Base-by-base conservation (phyloP, 2,329 filamentous ascomycete species). In the Talaromyces sp. region DNA sequence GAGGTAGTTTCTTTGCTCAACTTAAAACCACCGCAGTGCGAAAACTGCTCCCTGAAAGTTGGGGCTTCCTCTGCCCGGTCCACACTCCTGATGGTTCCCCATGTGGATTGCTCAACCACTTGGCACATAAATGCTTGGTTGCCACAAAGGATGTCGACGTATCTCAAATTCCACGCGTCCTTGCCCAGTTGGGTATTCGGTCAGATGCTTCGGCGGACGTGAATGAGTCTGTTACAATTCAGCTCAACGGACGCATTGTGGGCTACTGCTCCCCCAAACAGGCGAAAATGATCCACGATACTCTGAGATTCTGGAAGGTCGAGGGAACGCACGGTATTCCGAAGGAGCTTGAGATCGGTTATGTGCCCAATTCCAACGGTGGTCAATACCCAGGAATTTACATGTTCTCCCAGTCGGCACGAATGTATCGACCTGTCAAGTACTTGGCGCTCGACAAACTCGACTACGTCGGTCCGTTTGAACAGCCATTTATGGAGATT, bases 401-500 rank as follows among this genome's bases (percentile, higher is more conserved):
- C 81, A 90, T 99, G 84, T 90, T 92, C 66, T 94, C 92, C 1
- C 85, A 90, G 57, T 83, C 91, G 3, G 86, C 94, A 12, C 83
- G 90, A 71, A 95, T 99, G 91, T 85, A 93, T 61, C 84, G 94
- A 62, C 92, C 93, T 1, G 91, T 95, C 68, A 96, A 93, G 75
- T 96, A 97, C 71, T 82, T 99, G 29, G 88, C 92, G 3, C 81
- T 96, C 3, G 89, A 91, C 62, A 91, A 90, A 72, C 82, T 90
- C 67, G 94, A 99, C 76, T 92, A 86, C 64, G 89, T 99, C 35
- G 94, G 94, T 10, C 90, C 94, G 0, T 90, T 95, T 66, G 94
- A 99, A 76, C 94, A 99, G 77, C 92, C 93, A 0, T 97, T 94
- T 80, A 97, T 99, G 93, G 92, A 92, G 54, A 96, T 99, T 72